Evolutionary conservation across 331 rosid species (phyloP).

Genomic region (Phaseolus coccineus): DNA sequence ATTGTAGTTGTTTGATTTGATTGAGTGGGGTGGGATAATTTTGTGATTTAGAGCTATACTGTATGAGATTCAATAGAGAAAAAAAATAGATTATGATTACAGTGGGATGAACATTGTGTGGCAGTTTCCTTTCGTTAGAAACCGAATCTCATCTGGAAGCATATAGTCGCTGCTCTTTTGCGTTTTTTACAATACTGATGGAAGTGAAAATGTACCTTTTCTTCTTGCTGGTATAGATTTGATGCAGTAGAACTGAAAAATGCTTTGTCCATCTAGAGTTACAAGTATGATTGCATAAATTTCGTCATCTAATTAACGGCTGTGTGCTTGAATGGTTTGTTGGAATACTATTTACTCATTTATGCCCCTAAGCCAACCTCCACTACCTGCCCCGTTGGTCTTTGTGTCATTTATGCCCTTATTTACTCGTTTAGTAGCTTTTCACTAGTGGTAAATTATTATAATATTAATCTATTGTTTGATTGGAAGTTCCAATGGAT

Average conservation of each 20-base stretch:
- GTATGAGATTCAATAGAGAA: no score
- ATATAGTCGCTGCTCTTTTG: neutral
- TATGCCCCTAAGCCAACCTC: conserved; percentile 9
- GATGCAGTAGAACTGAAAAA: neutral
- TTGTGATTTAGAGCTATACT: neutral
- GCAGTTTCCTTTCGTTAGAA: neutral
- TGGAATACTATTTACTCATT: neutral
- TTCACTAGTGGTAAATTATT: neutral
- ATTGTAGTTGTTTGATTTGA: neutral
- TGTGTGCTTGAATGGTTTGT: neutral
- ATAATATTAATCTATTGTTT: neutral
- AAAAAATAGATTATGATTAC: neutral
- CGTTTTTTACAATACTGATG: neutral
- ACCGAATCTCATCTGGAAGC: neutral
- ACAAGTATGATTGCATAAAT: neutral
- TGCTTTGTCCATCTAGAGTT: neutral
- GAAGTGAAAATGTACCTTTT: neutral
- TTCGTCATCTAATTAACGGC: neutral
- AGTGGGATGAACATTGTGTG: neutral
- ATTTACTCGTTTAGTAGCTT: neutral
- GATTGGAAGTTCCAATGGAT: neutral
- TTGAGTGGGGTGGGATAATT: neutral
- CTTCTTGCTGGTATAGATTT: neutral
- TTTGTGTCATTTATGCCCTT: neutral
- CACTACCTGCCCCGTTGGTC: neutral